Conservation (phyloP, 2,329 filamentous ascomycete genomes). For the Lithohypha guttulata region DNA sequence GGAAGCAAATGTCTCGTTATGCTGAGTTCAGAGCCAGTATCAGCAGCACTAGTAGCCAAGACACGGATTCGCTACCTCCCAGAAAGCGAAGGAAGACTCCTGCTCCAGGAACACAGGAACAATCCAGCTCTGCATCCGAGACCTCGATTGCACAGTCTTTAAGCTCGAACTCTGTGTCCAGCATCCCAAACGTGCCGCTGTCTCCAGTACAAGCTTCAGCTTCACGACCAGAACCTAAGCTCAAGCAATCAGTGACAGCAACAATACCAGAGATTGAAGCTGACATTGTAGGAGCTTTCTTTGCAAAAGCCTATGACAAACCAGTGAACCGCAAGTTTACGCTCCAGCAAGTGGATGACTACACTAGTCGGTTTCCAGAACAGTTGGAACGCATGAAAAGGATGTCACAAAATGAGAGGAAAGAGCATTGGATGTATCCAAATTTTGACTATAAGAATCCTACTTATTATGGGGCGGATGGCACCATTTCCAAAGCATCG, state of each 20-base stretch:
- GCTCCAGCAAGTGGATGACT: background rate
- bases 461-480: slow-evolving; percentile 2
- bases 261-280: background rate
- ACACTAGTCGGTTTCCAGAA: background rate
- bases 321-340: background rate
- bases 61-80: background rate
- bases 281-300: slow-evolving; percentile 1
- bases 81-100: background rate
- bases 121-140: background rate
- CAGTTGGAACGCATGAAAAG: background rate
- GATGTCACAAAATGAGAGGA: background rate
- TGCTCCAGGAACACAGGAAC: too few relatives aligned
- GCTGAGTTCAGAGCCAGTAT: too few relatives aligned
- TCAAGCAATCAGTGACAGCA: background rate
- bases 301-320: background rate
- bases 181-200: too few relatives aligned
- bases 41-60: too few relatives aligned
- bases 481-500: slow-evolving; percentile 3
- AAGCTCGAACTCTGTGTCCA: too few relatives aligned
- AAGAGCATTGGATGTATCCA: background rate
- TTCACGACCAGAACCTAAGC: background rate
- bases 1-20: background rate
- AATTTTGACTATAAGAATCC: slow-evolving; percentile 1
- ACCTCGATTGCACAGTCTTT: too few relatives aligned
- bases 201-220: too few relatives aligned